phyloP scores from a whole-genome alignment of 202 grass and related monocot species.

The Schoenoplectus tabernaemontani region DNA sequence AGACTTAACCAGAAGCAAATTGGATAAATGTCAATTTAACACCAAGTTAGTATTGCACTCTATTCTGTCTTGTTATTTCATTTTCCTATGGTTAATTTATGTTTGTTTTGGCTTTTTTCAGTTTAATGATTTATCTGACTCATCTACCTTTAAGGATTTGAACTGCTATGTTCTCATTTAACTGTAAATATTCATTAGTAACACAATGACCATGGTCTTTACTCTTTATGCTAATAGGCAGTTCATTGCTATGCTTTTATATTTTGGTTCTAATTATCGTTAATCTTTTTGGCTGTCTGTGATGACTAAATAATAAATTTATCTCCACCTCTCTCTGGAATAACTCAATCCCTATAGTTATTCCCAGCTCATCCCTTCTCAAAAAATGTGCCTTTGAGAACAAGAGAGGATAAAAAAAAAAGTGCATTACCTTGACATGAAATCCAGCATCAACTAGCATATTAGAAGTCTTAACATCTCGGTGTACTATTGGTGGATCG shows the following conservation, averaged over 20 bases:
- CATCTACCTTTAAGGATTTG: background rate
- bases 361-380: background rate
- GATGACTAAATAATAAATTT: no score
- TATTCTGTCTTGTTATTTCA: background rate
- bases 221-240: background rate
- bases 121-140: background rate
- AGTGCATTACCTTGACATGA: conserved; percentile 51
- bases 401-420: background rate
- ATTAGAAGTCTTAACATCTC: conserved; percentile 79
- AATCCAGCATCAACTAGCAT: conserved; percentile 62
- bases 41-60: no score
- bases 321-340: background rate
- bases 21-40: no score
- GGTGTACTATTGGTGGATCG: conserved; percentile 66
- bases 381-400: background rate
- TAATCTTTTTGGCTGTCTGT: background rate
- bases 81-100: background rate
- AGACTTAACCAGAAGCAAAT: background rate
- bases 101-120: background rate
- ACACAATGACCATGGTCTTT: background rate
- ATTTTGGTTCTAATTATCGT: background rate
- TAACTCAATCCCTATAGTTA: background rate
- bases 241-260: background rate
- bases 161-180: background rate
- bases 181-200: background rate